Evolutionary conservation across 164 flowering plant species (phyloP).

Genomic region (Sedum album): DNA sequence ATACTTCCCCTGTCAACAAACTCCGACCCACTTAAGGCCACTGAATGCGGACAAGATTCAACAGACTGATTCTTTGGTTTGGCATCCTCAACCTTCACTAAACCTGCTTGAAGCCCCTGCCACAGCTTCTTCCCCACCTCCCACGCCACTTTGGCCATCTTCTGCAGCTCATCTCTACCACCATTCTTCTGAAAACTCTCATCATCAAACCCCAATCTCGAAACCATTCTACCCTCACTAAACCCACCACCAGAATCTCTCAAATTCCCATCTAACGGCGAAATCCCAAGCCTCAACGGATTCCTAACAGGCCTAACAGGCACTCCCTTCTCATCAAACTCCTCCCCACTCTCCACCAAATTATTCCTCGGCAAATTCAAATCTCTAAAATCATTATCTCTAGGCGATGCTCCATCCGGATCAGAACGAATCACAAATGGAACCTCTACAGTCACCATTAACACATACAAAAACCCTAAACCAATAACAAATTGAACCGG

Average conservation of each 20-base stretch:
- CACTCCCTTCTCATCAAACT: constrained; percentile 11
- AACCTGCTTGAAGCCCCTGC: constrained; percentile 39
- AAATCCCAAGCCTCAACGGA: constrained; percentile 17
- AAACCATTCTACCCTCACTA: constrained; percentile 20
- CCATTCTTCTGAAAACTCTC: constrained; percentile 14
- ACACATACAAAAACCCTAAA: neutral
- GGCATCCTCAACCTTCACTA: constrained; percentile 1
- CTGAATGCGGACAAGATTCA: constrained; percentile 50
- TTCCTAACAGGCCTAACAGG: constrained; percentile 37
- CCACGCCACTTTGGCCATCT: constrained; percentile 49
- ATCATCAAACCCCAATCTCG: constrained; percentile 33
- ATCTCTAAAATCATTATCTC: constrained; percentile 14
- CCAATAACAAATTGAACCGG: neutral
- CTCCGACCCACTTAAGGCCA: constrained; percentile 45
- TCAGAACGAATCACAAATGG: neutral
- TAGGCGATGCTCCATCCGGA: constrained; percentile 7
- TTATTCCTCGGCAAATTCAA: constrained; percentile 12
- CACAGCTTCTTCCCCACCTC: constrained; percentile 46
- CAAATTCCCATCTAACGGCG: constrained; percentile 8
- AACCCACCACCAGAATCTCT: neutral
- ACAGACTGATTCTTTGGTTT: constrained; percentile 21
- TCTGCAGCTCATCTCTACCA: constrained; percentile 36
- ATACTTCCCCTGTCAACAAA: constrained; percentile 29
- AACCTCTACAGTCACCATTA: neutral
- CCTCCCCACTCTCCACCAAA: constrained; percentile 32